These are phyloP conservation scores for Lentinula sp. DNA, from an alignment of 768 basidiomycete genomes.

Conservation along the genomic window DNA sequence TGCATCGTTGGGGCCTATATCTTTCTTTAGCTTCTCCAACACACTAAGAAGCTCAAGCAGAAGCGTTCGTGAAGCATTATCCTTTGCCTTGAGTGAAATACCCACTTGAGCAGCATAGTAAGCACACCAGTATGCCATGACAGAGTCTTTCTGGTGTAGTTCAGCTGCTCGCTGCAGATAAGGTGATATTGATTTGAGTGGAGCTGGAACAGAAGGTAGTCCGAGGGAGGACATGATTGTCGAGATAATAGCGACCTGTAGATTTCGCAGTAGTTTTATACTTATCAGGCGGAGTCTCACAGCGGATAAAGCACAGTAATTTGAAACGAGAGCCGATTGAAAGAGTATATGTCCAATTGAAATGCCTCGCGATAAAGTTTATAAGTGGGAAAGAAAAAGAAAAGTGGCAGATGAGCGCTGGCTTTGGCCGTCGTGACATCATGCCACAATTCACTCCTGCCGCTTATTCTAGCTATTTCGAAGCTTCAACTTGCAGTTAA, in stretches of 20 bases:
- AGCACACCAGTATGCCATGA: constrained; percentile 94
- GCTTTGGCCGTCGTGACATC: not conserved
- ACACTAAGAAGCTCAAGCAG: constrained; percentile 68
- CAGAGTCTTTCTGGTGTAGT: constrained; percentile 71
- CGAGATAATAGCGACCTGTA: not conserved
- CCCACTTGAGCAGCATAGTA: constrained; percentile 91
- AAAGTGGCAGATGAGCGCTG: not conserved
- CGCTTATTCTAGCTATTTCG: not conserved
- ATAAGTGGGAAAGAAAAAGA: not conserved
- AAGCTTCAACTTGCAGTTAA: not conserved
- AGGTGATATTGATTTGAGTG: constrained; percentile 65
- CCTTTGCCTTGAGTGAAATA: constrained; percentile 67
- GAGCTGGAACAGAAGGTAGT: constrained; percentile 52
- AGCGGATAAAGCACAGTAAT: not conserved
- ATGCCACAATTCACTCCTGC: not conserved
- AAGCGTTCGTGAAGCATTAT: constrained; percentile 54
- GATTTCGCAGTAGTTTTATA: not conserved
- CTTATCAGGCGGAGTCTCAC: not conserved
- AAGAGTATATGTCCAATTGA: not conserved
- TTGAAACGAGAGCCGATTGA: not conserved
- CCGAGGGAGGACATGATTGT: constrained; percentile 27
- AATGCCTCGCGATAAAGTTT: not conserved
- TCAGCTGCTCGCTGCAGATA: constrained; percentile 91
- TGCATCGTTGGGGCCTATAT: constrained; percentile 71
- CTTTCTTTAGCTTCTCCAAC: constrained; percentile 76